Base-by-base conservation (phyloP, 2,329 filamentous ascomycete species). In the Paecilomyces sp. region DNA sequence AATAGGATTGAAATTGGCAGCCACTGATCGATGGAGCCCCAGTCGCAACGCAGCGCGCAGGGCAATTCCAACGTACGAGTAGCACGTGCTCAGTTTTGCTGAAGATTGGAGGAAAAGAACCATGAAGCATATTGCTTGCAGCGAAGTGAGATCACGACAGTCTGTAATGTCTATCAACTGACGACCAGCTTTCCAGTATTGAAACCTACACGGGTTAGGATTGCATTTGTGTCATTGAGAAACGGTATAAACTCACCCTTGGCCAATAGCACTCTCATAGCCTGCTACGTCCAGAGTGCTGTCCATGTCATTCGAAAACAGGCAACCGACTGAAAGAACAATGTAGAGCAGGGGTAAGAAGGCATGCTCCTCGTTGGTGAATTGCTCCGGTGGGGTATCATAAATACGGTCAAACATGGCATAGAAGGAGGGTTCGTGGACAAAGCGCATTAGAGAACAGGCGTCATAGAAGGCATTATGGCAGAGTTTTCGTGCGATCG, bases 361-460 rank as follows among this genome's bases (percentile, higher is more conserved):
- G 30, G 82, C 80, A 57, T 85, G 83, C 63, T 91, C 88, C 56
- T 87, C 84, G 57, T 84, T 83, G 6, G 81, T 82, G 65, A 85
- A 85, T 57, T 80, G 82, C 24, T 89, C 84, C 9, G 83, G 79
- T 0, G 88, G 80, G 24, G 80, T 85, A 64, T 88, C 85, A 73
- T 96, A 97, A 47, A 97, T 82, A 58, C 83, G 83, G 65, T 96
- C 87, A 63, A 96, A 83, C 67, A 85, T 86, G 60, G 84, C 82
- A 75, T 89, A 91, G 71, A 96, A 97, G 0, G 85, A 85, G 0
- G 92, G 92, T 56, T 89, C 80, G 69, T 97, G 92, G 4, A 96
- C 84, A 59, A 93, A 87, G 41, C 90, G 85, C 72, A 88, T 80
- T 57, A 89, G 74, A 25, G 83, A 80, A 63, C 84, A 83, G 31